These are phyloP conservation scores for Microsporum audouinii DNA, from an alignment of 2,329 filamentous ascomycete genomes.

Conservation along the genomic window DNA sequence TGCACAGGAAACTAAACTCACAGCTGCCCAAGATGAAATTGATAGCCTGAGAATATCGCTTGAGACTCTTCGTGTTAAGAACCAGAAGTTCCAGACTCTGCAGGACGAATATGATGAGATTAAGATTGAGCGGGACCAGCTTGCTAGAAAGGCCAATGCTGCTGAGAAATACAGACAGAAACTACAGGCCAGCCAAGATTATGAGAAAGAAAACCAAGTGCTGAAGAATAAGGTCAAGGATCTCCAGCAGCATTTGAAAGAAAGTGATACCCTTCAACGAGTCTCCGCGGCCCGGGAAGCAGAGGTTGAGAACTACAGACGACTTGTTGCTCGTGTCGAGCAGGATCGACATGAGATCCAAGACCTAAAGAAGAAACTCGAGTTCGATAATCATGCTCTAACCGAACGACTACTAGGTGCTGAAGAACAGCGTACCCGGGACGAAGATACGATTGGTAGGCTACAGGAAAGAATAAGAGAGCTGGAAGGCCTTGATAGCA, in stretches of 20 bases:
- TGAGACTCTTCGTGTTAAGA: slow-evolving; percentile 36
- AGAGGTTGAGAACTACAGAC: slow-evolving; percentile 35
- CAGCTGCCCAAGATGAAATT: slow-evolving; percentile 39
- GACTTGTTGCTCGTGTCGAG: slow-evolving; percentile 37
- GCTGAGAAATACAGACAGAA: slow-evolving; percentile 42
- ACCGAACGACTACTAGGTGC: slow-evolving; percentile 34
- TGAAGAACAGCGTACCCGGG: slow-evolving; percentile 33
- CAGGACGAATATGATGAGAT: slow-evolving; percentile 41
- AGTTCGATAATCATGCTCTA: slow-evolving; percentile 39
- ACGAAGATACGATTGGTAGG: slow-evolving; percentile 33
- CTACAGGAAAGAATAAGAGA: slow-evolving; percentile 33
- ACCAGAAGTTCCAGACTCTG: slow-evolving; percentile 35
- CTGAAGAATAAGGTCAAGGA: slow-evolving; percentile 38
- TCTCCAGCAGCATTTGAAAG: slow-evolving; percentile 37
- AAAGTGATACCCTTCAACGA: slow-evolving; percentile 33
- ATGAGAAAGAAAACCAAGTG: slow-evolving; percentile 38
- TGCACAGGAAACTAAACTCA: slow-evolving; percentile 54
- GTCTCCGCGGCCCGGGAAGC: slow-evolving; percentile 32
- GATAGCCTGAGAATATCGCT: slow-evolving; percentile 35
- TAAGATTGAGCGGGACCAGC: slow-evolving; percentile 37
- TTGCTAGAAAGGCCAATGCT: slow-evolving; percentile 38
- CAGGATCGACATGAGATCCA: slow-evolving; percentile 39
- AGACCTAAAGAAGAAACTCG: slow-evolving; percentile 38
- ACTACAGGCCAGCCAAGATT: slow-evolving; percentile 38
- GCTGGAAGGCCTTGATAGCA: slow-evolving; percentile 32